Evolutionary conservation across 768 basidiomycete species (phyloP), one percentile per base, ranked within the genome.

Genomic region (Termitomyces sp.): DNA sequence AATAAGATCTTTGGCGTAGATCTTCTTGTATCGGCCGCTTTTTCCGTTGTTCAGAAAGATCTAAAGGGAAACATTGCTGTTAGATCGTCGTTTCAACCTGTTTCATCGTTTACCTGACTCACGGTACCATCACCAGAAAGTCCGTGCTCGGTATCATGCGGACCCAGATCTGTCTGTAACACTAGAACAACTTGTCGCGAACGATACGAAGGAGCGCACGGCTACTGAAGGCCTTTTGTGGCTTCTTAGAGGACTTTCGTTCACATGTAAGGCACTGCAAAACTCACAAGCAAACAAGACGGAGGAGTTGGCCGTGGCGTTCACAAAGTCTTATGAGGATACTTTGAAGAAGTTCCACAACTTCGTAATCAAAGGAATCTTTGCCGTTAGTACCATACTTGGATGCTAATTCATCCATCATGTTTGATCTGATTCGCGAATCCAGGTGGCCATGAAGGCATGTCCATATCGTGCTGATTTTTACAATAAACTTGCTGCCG

Each of bases 141-240:
- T 97, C 58, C 84, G 87, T 55, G 79, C 86, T 16, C 86, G 93
- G 46, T 92, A 91, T 70, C 78, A 87, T 27, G 83, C 89, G 0
- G 74, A 80, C 5, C 86, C 91, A 2, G 72, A 72, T 1, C 64
- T 83, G 61, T 93, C 89, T 6, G 71, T 73, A 31, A 98, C 97
- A 1, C 82, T 99, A 30, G 92, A 99, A 74, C 75, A 79, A 50
- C 84, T 99, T 30, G 86, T 94, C 5, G 79, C 81, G 67, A 88
- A 89, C 67, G 97, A 98, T 74, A 87, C 93, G 75, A 93, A 95
- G 82, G 94, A 94, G 73, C 82, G 84, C 16, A 81, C 83, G 0
- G 93, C 96, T 2, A 97, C 95, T 0, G 89, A 95, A 68, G 95
- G 93, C 16, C 81, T 98, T 56, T 75, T 98, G 74, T 99, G 97